phyloP scores from a whole-genome alignment of 805 yeast genomes.

The Monosporozyma solicola region DNA sequence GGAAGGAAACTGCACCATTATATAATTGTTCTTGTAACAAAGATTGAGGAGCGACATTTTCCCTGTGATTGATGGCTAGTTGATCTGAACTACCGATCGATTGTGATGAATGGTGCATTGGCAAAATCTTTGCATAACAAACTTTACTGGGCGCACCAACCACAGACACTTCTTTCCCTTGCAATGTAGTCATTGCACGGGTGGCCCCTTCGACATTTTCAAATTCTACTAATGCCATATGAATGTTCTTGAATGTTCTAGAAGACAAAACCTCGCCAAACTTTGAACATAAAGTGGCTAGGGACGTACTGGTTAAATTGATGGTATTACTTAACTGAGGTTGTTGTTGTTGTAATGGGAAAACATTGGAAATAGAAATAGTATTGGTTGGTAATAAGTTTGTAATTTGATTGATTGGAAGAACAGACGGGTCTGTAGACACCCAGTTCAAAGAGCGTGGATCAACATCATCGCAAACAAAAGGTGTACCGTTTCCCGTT shows the following conservation, averaged over 20 bases:
- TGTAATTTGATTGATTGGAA: constrained; percentile 67
- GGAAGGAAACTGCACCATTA: constrained; percentile 27
- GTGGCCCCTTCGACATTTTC: constrained; percentile 64
- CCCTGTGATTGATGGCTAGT: constrained; percentile 2
- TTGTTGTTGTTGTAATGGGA: constrained; percentile 41
- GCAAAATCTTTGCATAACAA: constrained; percentile 71
- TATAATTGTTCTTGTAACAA: constrained; percentile 28
- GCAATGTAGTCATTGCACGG: constrained; percentile 66
- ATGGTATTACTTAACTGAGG: constrained; percentile 39
- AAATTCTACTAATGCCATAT: constrained; percentile 63
- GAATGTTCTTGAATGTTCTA: constrained; percentile 44
- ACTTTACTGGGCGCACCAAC: constrained; percentile 71
- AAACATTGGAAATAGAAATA: constrained; percentile 65
- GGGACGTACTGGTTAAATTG: constrained; percentile 35
- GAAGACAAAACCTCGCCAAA: constrained; percentile 58
- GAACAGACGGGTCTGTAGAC: constrained; percentile 62
- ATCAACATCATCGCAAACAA: constrained; percentile 50
- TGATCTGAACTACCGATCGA: constrained; percentile 2
- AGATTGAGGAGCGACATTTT: constrained; percentile 13
- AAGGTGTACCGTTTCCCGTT: constrained; percentile 12
- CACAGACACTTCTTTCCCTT: constrained; percentile 66
- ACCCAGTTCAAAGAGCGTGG: constrained; percentile 51
- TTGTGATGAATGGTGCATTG: constrained; percentile 26
- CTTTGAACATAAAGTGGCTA: constrained; percentile 50
- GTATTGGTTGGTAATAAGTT: constrained; percentile 67